Base-by-base conservation (phyloP, 192 early-diverging fungal species). In the Coemansia pectinata region DNA sequence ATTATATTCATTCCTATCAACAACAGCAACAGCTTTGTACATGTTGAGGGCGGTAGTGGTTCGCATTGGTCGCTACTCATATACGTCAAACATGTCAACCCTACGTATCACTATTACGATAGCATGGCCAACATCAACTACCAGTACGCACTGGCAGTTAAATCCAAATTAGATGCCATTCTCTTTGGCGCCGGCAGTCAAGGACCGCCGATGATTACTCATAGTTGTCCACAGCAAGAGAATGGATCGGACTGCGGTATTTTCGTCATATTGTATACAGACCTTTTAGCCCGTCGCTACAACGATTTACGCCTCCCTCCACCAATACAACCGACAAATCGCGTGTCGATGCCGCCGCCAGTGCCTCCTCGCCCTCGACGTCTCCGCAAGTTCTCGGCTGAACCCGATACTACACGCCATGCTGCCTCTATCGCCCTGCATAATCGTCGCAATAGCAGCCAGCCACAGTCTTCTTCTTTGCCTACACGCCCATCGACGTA, bases 141-240 rank as follows among this genome's bases (percentile, higher is more conserved):
- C 47, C n/a, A 62, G 9, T 42, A 44, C 15, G 81, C 81, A 2
- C 11, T 70, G 38, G 66, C 36, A 4, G 58, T 50, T 2, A 78
- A 78, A 50, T 33, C 48, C 3, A 38, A 60, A 8, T 21, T 83
- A 14, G 67, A 66, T 21, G 1, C 6, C 17, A 10, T 29, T 39
- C 57, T 68, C 10, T 31, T 57, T 19, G 65, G 53, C 39, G n/a
- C 23, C 14, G 33, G 7, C 47, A 21, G 19, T 19, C 47, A 8
- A 23, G 39, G n/a, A 12, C 44, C 66, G n/a, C 61, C 59, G 4
- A 74, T 83, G 57, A 39, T 64, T 11, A 73, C 76, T 31, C 81
- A 83, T n/a, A 75, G 73, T 34, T 83, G 81, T 14, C 81, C 81
- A 21, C 81, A 83, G 59, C 81, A 83, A 48, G 81, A 83, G 27